These are phyloP conservation scores for Backusella tarrabulga DNA, from an alignment of 192 early-diverging fungal species.

Conservation along the genomic window DNA sequence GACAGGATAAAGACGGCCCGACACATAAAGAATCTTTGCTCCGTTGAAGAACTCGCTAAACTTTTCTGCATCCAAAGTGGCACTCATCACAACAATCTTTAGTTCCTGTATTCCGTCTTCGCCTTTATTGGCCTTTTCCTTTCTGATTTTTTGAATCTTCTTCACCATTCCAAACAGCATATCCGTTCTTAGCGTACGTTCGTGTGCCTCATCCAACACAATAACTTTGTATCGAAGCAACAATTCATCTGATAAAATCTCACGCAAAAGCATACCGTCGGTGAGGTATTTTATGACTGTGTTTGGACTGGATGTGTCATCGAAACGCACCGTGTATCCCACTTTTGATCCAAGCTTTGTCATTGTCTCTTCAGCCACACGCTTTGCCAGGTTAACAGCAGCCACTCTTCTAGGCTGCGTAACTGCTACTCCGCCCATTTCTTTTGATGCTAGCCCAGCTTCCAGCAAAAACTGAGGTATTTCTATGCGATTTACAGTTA, in stretches of 20 bases:
- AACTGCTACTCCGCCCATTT: conserved; percentile 70
- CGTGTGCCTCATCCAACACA: conserved; percentile 97
- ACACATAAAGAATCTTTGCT: conserved; percentile 82
- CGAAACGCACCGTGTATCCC: conserved; percentile 96
- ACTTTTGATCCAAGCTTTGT: conserved; percentile 57
- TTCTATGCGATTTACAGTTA: conserved; percentile 37
- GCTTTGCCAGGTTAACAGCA: conserved; percentile 76
- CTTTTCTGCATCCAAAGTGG: conserved; percentile 91
- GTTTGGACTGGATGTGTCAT: conserved; percentile 75
- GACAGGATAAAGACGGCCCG: conserved; percentile 91
- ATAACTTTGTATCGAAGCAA: conserved; percentile 80
- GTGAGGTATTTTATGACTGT: conserved; percentile 95
- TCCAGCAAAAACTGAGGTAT: conserved; percentile 94
- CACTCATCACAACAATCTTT: conserved; percentile 95
- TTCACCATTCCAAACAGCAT: conserved; percentile 96
- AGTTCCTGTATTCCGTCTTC: conserved; percentile 54
- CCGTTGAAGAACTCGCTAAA: conserved; percentile 91
- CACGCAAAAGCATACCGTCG: conserved; percentile 93
- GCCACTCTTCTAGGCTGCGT: conserved; percentile 86
- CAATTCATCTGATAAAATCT: conserved; percentile 81
- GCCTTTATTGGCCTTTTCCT: conserved; percentile 40
- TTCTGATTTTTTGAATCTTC: conserved; percentile 72
- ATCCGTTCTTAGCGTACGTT: conserved; percentile 96
- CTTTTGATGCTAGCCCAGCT: conserved; percentile 48
- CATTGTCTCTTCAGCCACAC: conserved; percentile 81